Evolutionary conservation across 805 yeast genomes (phyloP), one percentile per base, ranked within the genome.

Genomic region (Tetrapisispora namnaoensis): DNA sequence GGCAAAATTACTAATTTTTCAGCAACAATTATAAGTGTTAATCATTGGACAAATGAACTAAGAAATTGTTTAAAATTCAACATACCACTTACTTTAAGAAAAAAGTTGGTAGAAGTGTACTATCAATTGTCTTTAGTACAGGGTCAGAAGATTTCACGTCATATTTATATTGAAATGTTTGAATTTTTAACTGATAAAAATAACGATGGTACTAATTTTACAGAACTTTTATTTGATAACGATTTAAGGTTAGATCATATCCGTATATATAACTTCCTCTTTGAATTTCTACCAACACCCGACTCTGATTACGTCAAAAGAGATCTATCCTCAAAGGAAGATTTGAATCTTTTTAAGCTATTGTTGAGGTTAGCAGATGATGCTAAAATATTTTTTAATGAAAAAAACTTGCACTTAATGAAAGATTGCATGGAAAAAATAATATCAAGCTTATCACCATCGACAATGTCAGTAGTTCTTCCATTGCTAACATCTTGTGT

Each of bases 41-140:
- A 82, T 47, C 86, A 83, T 50, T 90, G 96, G 95, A 83, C 96
- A 0, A 81, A 83, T 47, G 97, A 89, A 62, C 72, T 91, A 53
- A 76, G 79, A 45, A 82, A 83, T 38, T 83, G 96, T 77, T 63
- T 88, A 47, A 77, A 77, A 56, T 80, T 84, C 57, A 84, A 83
- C 46, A 74, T 91, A 69, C 97, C 99, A 0, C 56, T 87, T 13
- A 55, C 71, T 1, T 65, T 82, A 43, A 75, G 89, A 47, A 72
- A 80, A 21, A 69, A 77, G 1, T 71, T 91, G 39, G 80, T 87
- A 0, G 71, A 72, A 48, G 85, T 86, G 1, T 90, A 79, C 61
- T 89, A 80, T 58, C 78, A 84, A 17, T 71, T 93, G 24, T 74
- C 86, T 37, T 67, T 89, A 27, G 78, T 83, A 1, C 76, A 87